Percentiles rank a stretch among this genome's conserved stretches.
Conservation (phyloP, 495 filamentous ascomycete species). For the Glonium stellatum region DNA sequence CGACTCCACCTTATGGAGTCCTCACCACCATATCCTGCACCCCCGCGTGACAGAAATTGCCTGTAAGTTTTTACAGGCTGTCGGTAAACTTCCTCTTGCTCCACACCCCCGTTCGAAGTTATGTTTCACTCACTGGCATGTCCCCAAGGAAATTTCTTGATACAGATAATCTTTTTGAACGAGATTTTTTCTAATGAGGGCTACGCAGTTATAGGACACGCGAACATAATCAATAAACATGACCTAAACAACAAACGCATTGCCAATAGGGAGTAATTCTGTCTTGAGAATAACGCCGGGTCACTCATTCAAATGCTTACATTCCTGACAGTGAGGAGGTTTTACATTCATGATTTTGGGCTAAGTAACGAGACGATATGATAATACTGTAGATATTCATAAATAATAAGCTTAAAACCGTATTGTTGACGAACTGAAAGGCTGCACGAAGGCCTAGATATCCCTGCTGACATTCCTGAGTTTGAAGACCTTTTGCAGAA, state of each 20-base stretch:
- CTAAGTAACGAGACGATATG: background rate
- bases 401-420: background rate
- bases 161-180: background rate
- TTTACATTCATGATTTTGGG: background rate
- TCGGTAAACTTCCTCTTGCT: background rate
- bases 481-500: background rate
- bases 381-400: background rate
- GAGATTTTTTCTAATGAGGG: background rate
- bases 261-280: background rate
- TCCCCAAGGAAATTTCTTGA: background rate
- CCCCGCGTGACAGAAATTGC: too few species aligned
- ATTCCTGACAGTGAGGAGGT: background rate
- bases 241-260: background rate
- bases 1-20: too few species aligned
- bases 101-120: background rate
- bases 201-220: background rate
- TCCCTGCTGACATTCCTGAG: background rate
- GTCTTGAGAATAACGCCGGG: background rate
- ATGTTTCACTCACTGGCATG: background rate
- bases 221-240: background rate
- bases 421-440: background rate
- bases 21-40: too few species aligned
- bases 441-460: background rate
- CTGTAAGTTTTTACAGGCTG: background rate
- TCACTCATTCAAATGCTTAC: background rate